Conservation (phyloP, 2,329 filamentous ascomycete species). For the Pyricularia sp. region DNA sequence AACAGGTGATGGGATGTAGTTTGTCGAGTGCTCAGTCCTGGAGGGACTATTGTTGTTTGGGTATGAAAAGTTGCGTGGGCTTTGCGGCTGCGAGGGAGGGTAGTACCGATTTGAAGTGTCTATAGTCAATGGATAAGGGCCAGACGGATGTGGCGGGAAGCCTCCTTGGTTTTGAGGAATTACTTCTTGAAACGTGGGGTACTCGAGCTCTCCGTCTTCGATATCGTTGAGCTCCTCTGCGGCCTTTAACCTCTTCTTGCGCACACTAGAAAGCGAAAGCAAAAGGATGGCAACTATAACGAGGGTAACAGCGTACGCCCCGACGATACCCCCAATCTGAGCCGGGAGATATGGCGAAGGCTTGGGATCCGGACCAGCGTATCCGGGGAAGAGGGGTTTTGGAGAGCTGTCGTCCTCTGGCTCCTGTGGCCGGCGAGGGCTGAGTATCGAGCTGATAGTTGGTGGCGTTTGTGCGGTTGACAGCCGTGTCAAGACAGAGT, state of each 20-base stretch:
- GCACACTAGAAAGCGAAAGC: slow-evolving; percentile 47
- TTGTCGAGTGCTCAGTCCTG: slow-evolving; percentile 15
- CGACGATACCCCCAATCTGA: slow-evolving; percentile 76
- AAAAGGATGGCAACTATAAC: slow-evolving; percentile 62
- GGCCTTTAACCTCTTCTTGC: slow-evolving; percentile 40
- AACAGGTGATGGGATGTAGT: slow-evolving; percentile 35
- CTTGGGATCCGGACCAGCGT: slow-evolving; percentile 17
- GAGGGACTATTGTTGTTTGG: slow-evolving; percentile 33
- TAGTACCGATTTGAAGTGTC: neutral
- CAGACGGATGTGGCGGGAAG: neutral
- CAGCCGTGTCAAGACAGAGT: slow-evolving; percentile 11
- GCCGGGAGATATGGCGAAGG: slow-evolving; percentile 52
- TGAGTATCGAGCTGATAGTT: neutral
- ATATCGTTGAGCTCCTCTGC: slow-evolving; percentile 40
- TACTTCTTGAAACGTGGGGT: slow-evolving; percentile 9
- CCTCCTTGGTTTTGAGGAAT: neutral
- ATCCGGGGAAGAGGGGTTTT: slow-evolving; percentile 36
- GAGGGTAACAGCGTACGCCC: slow-evolving; percentile 71
- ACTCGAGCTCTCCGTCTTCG: slow-evolving; percentile 9
- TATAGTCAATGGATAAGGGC: neutral
- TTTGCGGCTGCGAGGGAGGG: slow-evolving; percentile 15
- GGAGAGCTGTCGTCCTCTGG: neutral
- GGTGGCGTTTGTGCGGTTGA: neutral
- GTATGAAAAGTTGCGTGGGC: slow-evolving; percentile 40
- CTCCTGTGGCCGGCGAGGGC: neutral